Percentiles rank a stretch among this genome's conserved stretches.
phyloP scores from a whole-genome alignment of 331 rosid genomes.

The Quercus tomentella region DNA sequence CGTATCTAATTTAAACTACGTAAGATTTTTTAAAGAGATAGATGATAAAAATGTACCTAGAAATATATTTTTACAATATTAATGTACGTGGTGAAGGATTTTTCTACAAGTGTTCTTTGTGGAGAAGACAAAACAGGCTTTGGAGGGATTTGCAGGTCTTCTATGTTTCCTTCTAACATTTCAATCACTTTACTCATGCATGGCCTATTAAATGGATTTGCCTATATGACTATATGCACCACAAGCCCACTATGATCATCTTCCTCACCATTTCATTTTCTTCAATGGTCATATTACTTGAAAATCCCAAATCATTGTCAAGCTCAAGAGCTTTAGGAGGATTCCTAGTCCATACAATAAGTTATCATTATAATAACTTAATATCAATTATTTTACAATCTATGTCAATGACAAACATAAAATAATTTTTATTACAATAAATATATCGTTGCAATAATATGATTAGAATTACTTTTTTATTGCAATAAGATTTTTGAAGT shows the following conservation, averaged over 20 bases:
- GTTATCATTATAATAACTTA: too few relatives aligned
- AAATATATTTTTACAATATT: too few relatives aligned
- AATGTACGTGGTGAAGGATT: background rate
- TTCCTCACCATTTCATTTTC: background rate
- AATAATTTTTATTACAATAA: background rate
- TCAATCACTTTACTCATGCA: background rate
- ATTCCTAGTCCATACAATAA: too few relatives aligned
- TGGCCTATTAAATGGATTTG: background rate
- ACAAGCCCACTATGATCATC: background rate
- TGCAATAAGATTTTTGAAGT: too few relatives aligned
- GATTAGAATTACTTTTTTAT: too few relatives aligned
- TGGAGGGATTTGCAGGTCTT: background rate
- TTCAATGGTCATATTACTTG: background rate
- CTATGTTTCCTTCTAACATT: background rate
- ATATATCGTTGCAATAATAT: too few relatives aligned
- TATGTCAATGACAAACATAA: too few relatives aligned
- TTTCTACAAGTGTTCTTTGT: background rate
- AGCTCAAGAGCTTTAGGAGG: background rate
- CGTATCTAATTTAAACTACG: too few relatives aligned
- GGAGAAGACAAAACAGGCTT: background rate
- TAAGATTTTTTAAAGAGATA: too few relatives aligned
- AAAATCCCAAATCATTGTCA: background rate
- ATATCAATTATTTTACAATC: too few relatives aligned
- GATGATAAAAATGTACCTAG: too few relatives aligned
- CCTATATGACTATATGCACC: background rate